A percentile compares a stretch with the other conserved stretches of the same genome.
These are phyloP conservation scores for Parastagonospora nodorum DNA, from an alignment of 2,329 filamentous ascomycete genomes.

Conservation along the genomic window DNA sequence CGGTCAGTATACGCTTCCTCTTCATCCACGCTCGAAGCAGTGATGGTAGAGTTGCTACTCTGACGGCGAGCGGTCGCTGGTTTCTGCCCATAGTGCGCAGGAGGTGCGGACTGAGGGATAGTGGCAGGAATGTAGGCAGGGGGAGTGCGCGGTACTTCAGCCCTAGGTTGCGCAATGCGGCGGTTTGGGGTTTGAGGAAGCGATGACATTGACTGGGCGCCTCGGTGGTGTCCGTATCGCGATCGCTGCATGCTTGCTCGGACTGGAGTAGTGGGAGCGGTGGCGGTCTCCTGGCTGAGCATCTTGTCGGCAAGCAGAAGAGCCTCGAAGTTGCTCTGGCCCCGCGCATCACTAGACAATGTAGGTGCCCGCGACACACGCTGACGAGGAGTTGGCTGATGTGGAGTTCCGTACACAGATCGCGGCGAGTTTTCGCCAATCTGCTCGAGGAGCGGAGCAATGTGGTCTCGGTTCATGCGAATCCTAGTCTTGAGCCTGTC, in stretches of 20 bases:
- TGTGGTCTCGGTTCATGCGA: constrained; percentile 85
- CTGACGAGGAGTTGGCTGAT: constrained; percentile 52
- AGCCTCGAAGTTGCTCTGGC: constrained; percentile 73
- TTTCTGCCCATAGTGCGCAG: constrained; percentile 41
- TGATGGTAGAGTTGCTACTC: constrained; percentile 68
- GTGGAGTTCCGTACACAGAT: constrained; percentile 58
- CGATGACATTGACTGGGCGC: constrained; percentile 82
- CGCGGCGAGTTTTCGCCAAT: constrained; percentile 71
- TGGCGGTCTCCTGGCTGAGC: constrained; percentile 75
- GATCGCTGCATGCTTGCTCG: constrained; percentile 55
- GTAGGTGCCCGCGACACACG: constrained; percentile 39
- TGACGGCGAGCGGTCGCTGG: constrained; percentile 56
- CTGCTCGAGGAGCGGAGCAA: constrained; percentile 60
- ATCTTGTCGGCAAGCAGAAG: constrained; percentile 76
- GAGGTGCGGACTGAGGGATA: constrained; percentile 49
- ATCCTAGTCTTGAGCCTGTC: constrained; percentile 80
- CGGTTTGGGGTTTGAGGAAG: constrained; percentile 76
- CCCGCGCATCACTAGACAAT: constrained; percentile 51
- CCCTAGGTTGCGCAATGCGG: constrained; percentile 61
- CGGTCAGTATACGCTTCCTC: constrained; percentile 64
- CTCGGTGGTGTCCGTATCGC: constrained; percentile 69
- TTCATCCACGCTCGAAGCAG: constrained; percentile 47
- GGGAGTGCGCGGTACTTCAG: constrained; percentile 59
- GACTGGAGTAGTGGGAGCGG: constrained; percentile 73
- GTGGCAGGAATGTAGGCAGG: constrained; percentile 38